These are phyloP conservation scores for Thielaviopsis punctulata DNA, from an alignment of 2,329 filamentous ascomycete genomes.

Conservation along the genomic window DNA sequence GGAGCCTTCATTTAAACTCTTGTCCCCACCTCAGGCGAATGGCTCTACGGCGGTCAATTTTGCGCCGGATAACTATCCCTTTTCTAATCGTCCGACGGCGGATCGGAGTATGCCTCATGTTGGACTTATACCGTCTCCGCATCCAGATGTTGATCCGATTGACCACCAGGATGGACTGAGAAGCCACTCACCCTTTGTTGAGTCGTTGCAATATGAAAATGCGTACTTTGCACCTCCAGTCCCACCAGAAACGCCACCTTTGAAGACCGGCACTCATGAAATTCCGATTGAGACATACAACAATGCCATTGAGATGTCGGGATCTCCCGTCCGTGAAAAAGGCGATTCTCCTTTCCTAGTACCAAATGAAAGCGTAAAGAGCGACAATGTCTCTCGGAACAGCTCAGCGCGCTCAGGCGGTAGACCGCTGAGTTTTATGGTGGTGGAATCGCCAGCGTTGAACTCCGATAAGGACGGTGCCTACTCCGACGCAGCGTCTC, in stretches of 20 bases:
- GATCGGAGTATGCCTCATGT: background rate
- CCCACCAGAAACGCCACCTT: background rate
- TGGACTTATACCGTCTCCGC: background rate
- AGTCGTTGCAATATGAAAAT: background rate
- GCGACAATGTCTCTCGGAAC: background rate
- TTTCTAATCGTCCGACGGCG: background rate
- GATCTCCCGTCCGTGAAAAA: background rate
- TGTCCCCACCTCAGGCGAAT: background rate
- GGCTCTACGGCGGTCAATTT: background rate
- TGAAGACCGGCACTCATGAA: background rate
- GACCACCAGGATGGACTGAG: constrained; percentile 1
- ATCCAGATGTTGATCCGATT: background rate
- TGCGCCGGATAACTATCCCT: background rate
- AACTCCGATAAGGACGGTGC: background rate
- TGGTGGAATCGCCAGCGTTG: background rate
- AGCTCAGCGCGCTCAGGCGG: background rate
- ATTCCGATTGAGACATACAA: background rate
- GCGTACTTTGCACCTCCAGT: background rate
- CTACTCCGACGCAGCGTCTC: constrained; percentile 13
- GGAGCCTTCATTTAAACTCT: constrained; percentile 1
- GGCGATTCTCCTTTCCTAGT: background rate
- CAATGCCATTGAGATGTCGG: background rate
- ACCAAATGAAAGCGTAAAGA: background rate
- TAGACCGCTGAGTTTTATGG: background rate
- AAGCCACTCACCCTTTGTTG: background rate